Evolutionary conservation across 495 filamentous ascomycete genomes (phyloP), one percentile per base, ranked within the genome.

Genomic region (Parathielavia appendiculata): DNA sequence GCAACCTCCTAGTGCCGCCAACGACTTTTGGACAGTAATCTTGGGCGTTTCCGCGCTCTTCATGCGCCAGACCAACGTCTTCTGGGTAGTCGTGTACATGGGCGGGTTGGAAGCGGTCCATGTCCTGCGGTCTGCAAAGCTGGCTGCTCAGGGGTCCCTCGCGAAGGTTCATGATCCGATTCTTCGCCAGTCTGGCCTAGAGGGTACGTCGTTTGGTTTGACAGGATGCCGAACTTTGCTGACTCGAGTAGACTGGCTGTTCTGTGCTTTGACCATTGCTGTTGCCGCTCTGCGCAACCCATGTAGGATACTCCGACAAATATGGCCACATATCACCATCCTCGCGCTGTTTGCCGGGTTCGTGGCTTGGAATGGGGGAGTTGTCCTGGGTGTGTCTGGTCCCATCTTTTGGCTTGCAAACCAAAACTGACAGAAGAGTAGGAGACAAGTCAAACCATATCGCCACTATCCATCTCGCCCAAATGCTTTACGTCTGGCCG

Each of bases 401-500:
- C 35, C 32, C 47, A 32, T 23, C 19, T 1, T 26, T 3, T 19
- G 43, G 12, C 26, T 5, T n/a, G n/a, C n/a, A 0, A 40, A 23
- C 0, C 11, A 11, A 7, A 41, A n/a, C 46, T 64, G 30, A 58
- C 36, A 8, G 41, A 10, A 26, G 36, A 1, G 2, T 53, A 90
- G 87, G 90, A 17, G 95, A 98, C 71, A 96, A 97, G 75, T 86
- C 88, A 26, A 96, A 95, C 65, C 93, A 98, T 67, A 76, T 91
- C 56, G 89, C 91, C 4, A 90, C 90, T 8, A 69, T 97, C 19
- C 95, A 98, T 65, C 69, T 96, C 44, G 79, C 93, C 2, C 93
- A 98, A 70, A 87, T 97, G 83, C 85, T 97, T 36, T 98, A 98
- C 69, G 84, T 97, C 65, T 92, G 90, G 86, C 86, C 91, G 1